A percentile compares a stretch with the other conserved stretches of the same genome.
Evolutionary conservation across 805 yeast species (phyloP).

Genomic region (Ogataea pilisensis): DNA sequence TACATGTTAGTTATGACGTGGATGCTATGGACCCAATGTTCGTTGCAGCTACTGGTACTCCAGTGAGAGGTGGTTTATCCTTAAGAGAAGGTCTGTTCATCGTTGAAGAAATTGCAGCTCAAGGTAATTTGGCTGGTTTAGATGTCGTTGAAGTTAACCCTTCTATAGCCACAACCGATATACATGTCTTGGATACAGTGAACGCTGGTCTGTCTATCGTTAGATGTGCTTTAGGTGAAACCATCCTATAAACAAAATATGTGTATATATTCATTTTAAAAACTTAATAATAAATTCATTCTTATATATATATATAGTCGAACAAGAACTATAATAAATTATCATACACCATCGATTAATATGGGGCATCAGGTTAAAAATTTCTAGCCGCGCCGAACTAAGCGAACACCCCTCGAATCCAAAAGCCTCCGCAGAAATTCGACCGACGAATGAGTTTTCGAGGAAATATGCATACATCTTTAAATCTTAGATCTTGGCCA

Average conservation of each 20-base stretch:
- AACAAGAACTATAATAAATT: too few species aligned
- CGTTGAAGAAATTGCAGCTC: constrained; percentile 86
- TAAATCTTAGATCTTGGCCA: too few species aligned
- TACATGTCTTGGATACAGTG: constrained; percentile 77
- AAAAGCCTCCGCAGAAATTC: too few species aligned
- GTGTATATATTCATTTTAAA: neutral
- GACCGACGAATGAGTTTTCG: too few species aligned
- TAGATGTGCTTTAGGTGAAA: constrained; percentile 92
- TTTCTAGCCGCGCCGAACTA: too few species aligned
- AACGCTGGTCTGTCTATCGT: constrained; percentile 88
- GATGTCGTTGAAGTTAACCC: constrained; percentile 96
- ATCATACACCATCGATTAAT: too few species aligned
- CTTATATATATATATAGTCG: too few species aligned
- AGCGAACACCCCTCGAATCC: too few species aligned
- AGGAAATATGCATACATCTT: too few species aligned
- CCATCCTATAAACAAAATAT: constrained; percentile 51
- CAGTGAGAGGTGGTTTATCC: constrained; percentile 94
- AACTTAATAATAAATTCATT: too few species aligned
- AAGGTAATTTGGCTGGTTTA: constrained; percentile 82
- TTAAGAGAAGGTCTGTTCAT: constrained; percentile 90
- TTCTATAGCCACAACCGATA: constrained; percentile 69
- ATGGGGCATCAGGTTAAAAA: too few species aligned
- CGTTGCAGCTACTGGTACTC: constrained; percentile 97
- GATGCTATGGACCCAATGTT: constrained; percentile 94
- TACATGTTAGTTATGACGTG: constrained; percentile 90